These are phyloP conservation scores for Skeletonema marinoi DNA, from an alignment of 108 stramenopile genomes.

Conservation along the genomic window DNA sequence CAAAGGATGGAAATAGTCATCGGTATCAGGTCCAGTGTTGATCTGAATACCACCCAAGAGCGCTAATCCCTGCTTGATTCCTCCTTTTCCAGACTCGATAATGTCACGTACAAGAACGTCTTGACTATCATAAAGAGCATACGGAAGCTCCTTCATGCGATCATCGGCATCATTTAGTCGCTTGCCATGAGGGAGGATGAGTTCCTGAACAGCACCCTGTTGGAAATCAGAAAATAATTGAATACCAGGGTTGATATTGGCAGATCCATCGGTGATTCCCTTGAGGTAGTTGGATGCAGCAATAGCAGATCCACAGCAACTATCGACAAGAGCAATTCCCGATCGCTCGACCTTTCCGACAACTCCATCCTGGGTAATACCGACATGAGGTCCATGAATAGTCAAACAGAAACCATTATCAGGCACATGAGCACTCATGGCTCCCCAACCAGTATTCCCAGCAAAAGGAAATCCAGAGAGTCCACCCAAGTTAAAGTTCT, in stretches of 20 bases:
- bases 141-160: slow-evolving; percentile 59
- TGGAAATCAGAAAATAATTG: slow-evolving; percentile 50
- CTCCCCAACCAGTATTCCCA: slow-evolving; percentile 59
- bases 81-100: slow-evolving; percentile 9
- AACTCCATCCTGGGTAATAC: slow-evolving; percentile 51
- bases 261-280: slow-evolving; percentile 12
- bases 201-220: slow-evolving; percentile 50
- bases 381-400: slow-evolving; percentile 78
- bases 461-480: slow-evolving; percentile 69
- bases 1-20: slow-evolving; percentile 43
- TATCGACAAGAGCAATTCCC: slow-evolving; percentile 47
- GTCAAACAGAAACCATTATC: slow-evolving; percentile 60
- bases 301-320: slow-evolving; percentile 69
- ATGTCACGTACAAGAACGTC: slow-evolving; percentile 21
- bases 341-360: slow-evolving; percentile 73
- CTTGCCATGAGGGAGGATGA: slow-evolving; percentile 59
- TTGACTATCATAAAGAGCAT: slow-evolving; percentile 58
- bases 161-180: slow-evolving; percentile 47
- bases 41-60: slow-evolving; percentile 53
- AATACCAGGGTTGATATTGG: background rate
- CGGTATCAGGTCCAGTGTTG: slow-evolving; percentile 22
- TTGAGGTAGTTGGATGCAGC: slow-evolving; percentile 57
- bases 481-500: slow-evolving; percentile 56
- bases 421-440: slow-evolving; percentile 77
- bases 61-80: slow-evolving; percentile 27